Conservation (phyloP, 257 asterid genomes). For the Lycium ferocissimum region DNA sequence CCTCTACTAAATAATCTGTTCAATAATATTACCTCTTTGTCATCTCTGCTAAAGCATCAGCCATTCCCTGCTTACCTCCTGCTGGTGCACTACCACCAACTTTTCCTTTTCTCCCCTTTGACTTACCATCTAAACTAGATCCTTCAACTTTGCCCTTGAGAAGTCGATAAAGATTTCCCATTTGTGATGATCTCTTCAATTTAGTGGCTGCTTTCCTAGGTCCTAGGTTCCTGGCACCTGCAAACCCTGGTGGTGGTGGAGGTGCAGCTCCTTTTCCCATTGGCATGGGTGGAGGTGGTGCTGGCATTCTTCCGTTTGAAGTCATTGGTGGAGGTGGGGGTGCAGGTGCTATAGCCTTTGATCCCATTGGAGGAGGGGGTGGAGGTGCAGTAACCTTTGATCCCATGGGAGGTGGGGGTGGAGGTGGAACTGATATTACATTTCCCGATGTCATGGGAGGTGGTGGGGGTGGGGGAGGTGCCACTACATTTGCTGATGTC, state of each 20-base stretch:
- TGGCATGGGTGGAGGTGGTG: slow-evolving; percentile 57
- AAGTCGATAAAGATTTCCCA: slow-evolving; percentile 83
- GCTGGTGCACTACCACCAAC: slow-evolving; percentile 46
- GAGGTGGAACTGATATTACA: slow-evolving; percentile 35
- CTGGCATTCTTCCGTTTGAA: slow-evolving; percentile 44
- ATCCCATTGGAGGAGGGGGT: slow-evolving; percentile 41
- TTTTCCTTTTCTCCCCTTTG: slow-evolving; percentile 60
- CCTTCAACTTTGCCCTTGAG: slow-evolving; percentile 96
- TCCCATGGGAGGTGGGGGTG: slow-evolving; percentile 37
- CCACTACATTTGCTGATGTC: background rate
- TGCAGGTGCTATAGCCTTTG: slow-evolving; percentile 39
- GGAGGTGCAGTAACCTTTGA: slow-evolving; percentile 27
- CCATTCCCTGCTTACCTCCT: slow-evolving; percentile 91
- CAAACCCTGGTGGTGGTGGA: slow-evolving; percentile 77
- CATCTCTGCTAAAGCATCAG: slow-evolving; percentile 98
- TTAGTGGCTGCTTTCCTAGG: slow-evolving; percentile 62
- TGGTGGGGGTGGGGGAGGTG: slow-evolving; percentile 48
- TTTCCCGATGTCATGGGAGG: slow-evolving; percentile 25
- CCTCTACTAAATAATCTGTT: background rate
- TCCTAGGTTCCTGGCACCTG: slow-evolving; percentile 48
- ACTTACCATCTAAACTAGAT: slow-evolving; percentile 52
- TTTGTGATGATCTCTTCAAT: slow-evolving; percentile 85
- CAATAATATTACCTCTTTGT: slow-evolving; percentile 64
- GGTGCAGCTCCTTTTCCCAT: slow-evolving; percentile 54
- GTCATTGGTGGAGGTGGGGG: slow-evolving; percentile 62